Evolutionary conservation across 2,329 filamentous ascomycete genomes (phyloP).

Genomic region (Gremmenia infestans): DNA sequence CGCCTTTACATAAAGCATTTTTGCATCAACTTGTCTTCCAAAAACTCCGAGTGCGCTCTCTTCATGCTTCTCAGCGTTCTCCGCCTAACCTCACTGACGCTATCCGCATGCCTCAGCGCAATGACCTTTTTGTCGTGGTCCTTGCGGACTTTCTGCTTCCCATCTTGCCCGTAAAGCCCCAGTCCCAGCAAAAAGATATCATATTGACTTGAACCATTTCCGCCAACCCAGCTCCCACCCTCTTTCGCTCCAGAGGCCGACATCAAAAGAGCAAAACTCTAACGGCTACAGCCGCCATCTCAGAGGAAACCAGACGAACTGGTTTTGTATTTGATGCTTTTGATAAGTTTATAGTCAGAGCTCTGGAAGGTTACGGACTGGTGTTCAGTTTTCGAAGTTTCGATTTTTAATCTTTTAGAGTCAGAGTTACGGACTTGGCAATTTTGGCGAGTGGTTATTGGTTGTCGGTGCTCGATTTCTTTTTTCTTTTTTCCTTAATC

Average conservation of each 20-base stretch:
- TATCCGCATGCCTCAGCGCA: conserved; percentile 27
- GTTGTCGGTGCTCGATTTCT: too few relatives aligned
- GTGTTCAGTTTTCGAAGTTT: too few relatives aligned
- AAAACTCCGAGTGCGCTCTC: conserved; percentile 27
- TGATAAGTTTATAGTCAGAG: too few relatives aligned
- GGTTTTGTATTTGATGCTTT: too few relatives aligned
- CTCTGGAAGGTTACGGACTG: too few relatives aligned
- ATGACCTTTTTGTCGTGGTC: conserved; percentile 26
- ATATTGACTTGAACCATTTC: conserved; percentile 61
- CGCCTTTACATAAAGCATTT: conserved; percentile 24
- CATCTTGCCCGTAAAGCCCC: conserved; percentile 48
- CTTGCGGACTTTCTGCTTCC: conserved; percentile 39
- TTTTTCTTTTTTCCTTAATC: too few relatives aligned
- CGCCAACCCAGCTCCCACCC: conserved; percentile 63
- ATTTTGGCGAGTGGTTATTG: too few relatives aligned
- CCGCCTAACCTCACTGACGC: conserved; percentile 29
- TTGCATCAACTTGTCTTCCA: conserved; percentile 28
- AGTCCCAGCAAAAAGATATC: conserved; percentile 60
- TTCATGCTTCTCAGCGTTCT: conserved; percentile 28
- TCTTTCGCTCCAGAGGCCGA: conserved; percentile 56
- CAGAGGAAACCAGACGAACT: too few relatives aligned
- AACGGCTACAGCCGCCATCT: too few relatives aligned
- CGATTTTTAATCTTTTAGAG: too few relatives aligned
- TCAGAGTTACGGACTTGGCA: too few relatives aligned
- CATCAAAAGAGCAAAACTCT: conserved; percentile 13